Conservation (phyloP, 1,139 yeast species). For the Yamadazyma taylorii region DNA sequence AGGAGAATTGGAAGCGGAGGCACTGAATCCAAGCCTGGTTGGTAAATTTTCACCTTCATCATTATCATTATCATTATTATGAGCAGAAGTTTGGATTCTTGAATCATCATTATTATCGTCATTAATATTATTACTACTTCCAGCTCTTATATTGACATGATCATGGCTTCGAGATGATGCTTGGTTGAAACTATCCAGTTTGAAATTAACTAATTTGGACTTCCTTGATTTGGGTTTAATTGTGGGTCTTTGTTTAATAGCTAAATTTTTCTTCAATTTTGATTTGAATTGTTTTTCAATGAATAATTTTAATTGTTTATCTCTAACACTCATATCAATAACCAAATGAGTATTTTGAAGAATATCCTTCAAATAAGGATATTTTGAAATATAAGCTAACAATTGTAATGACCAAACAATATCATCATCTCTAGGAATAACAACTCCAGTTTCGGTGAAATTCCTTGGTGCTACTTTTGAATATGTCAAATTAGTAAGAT, state of each 20-base stretch:
- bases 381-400: slow-evolving; percentile 89
- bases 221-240: slow-evolving; percentile 40
- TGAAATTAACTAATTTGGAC: slow-evolving; percentile 13
- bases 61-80: slow-evolving; percentile 5
- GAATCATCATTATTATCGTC: not conserved
- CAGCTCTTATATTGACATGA: not conserved
- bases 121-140: not conserved
- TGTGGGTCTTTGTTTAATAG: slow-evolving; percentile 33
- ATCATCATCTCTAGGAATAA: slow-evolving; percentile 89
- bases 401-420: slow-evolving; percentile 91
- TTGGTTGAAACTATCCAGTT: slow-evolving; percentile 2
- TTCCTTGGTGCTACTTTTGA: slow-evolving; percentile 55
- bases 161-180: not conserved
- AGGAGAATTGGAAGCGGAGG: slow-evolving; percentile 44
- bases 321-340: slow-evolving; percentile 53
- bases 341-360: slow-evolving; percentile 71
- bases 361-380: slow-evolving; percentile 72
- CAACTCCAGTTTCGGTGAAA: slow-evolving; percentile 68
- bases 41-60: slow-evolving; percentile 3
- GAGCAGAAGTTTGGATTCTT: slow-evolving; percentile 1
- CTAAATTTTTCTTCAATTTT: slow-evolving; percentile 31
- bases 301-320: slow-evolving; percentile 40
- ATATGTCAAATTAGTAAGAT: slow-evolving; percentile 20
- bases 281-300: slow-evolving; percentile 40
- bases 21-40: slow-evolving; percentile 24